These are phyloP conservation scores for Backusella mclennaniae DNA, from an alignment of 192 early-diverging fungal species.

Conservation along the genomic window DNA sequence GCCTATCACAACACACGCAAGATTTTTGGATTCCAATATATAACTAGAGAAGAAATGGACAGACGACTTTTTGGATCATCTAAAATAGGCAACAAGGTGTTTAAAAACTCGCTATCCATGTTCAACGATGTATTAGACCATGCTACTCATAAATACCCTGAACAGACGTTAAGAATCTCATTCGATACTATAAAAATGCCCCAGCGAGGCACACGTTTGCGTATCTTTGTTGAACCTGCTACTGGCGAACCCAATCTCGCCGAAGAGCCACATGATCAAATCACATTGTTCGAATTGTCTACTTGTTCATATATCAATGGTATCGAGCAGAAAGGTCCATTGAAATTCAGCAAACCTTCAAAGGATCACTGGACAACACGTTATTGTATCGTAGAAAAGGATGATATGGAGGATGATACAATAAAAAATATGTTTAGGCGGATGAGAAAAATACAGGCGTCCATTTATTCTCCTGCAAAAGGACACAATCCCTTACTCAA, in stretches of 20 bases:
- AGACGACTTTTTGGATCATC: conserved; percentile 67
- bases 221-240: conserved; percentile 56
- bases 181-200: conserved; percentile 38
- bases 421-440: conserved; percentile 3
- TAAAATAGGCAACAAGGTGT: conserved; percentile 67
- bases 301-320: conserved; percentile 45
- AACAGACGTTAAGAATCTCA: conserved; percentile 54
- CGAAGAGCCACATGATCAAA: conserved; percentile 17
- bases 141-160: conserved; percentile 55
- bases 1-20: conserved; percentile 88
- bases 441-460: conserved; percentile 15
- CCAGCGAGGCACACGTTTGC: conserved; percentile 7
- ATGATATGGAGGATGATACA: not conserved
- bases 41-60: conserved; percentile 84
- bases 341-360: conserved; percentile 22
- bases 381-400: conserved; percentile 15
- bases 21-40: conserved; percentile 95
- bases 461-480: not conserved
- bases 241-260: conserved; percentile 26
- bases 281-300: conserved; percentile 40
- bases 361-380: conserved; percentile 24
- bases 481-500: conserved; percentile 8
- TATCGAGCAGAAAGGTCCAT: conserved; percentile 30
- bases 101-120: conserved; percentile 59
- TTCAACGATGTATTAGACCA: conserved; percentile 65